These are phyloP conservation scores for Neoarthrinium moseri DNA, from an alignment of 2,329 filamentous ascomycete species.

Conservation along the genomic window DNA sequence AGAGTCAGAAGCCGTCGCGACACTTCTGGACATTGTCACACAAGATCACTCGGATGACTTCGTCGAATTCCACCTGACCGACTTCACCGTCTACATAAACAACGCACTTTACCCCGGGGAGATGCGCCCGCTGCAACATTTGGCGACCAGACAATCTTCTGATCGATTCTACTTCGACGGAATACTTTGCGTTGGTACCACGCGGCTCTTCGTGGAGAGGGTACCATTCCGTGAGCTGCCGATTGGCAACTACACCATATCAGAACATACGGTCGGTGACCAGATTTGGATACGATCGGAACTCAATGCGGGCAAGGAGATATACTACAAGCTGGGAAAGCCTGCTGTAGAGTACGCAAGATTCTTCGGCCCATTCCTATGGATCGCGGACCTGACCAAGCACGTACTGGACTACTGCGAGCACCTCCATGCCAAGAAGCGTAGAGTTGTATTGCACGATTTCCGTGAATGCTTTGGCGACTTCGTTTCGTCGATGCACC, in stretches of 20 bases:
- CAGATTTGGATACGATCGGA: slow-evolving; percentile 65
- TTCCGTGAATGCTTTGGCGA: slow-evolving; percentile 57
- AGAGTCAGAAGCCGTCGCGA: slow-evolving; percentile 31
- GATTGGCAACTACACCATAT: slow-evolving; percentile 60
- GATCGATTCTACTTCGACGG: slow-evolving; percentile 58
- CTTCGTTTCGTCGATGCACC: slow-evolving; percentile 54
- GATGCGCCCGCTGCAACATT: slow-evolving; percentile 53
- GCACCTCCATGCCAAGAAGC: slow-evolving; percentile 24
- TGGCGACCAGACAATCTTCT: slow-evolving; percentile 38
- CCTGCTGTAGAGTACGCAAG: slow-evolving; percentile 61
- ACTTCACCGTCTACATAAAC: slow-evolving; percentile 58
- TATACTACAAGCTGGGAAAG: slow-evolving; percentile 63
- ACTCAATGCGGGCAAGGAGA: slow-evolving; percentile 34
- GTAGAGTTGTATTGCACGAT: slow-evolving; percentile 46
- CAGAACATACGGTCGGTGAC: slow-evolving; percentile 43
- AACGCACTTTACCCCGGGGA: slow-evolving; percentile 38
- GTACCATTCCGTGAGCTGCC: slow-evolving; percentile 59
- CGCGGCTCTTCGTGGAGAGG: slow-evolving; percentile 48
- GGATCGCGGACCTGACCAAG: slow-evolving; percentile 70
- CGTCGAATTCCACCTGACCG: slow-evolving; percentile 51
- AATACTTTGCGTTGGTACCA: slow-evolving; percentile 44
- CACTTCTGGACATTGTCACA: slow-evolving; percentile 22
- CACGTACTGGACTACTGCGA: slow-evolving; percentile 68
- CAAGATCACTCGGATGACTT: slow-evolving; percentile 27
- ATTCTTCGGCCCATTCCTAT: slow-evolving; percentile 64